These are phyloP conservation scores for Cinnamomum chago DNA, from an alignment of 164 flowering plant species.

Conservation along the genomic window DNA sequence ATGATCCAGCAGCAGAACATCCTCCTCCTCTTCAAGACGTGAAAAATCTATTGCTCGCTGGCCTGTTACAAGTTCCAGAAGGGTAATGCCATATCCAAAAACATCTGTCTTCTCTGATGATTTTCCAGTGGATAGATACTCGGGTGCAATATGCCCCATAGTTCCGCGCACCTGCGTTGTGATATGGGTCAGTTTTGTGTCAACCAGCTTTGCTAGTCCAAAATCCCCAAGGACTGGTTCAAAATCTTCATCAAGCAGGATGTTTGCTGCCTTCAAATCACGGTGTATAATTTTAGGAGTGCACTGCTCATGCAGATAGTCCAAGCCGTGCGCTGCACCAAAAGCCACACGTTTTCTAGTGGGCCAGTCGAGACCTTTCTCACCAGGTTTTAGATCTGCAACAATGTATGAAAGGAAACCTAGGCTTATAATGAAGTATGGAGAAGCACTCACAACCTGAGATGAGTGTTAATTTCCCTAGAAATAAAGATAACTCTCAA, in stretches of 20 bases:
- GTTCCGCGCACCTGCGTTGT: conserved; percentile 66
- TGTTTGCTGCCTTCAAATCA: conserved; percentile 62
- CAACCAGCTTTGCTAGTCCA: conserved; percentile 53
- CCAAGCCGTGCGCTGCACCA: conserved; percentile 54
- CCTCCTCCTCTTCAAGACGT: conserved; percentile 40
- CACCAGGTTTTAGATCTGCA: conserved; percentile 34
- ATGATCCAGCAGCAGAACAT: conserved; percentile 36
- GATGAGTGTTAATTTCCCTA: too few species aligned
- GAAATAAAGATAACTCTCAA: too few species aligned
- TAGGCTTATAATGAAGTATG: neutral
- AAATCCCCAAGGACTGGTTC: conserved; percentile 66
- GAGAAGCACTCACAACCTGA: neutral
- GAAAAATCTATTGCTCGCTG: conserved; percentile 42
- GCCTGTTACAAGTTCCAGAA: conserved; percentile 57
- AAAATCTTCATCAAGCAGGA: conserved; percentile 47
- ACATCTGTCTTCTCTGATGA: conserved; percentile 63
- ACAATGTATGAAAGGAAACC: neutral
- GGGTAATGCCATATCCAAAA: conserved; percentile 56
- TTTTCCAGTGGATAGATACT: conserved; percentile 50
- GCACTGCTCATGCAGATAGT: conserved; percentile 60
- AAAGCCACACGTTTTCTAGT: conserved; percentile 48
- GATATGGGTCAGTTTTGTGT: conserved; percentile 42
- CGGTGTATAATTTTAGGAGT: conserved; percentile 58
- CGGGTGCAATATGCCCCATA: conserved; percentile 62
- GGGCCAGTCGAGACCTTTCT: conserved; percentile 53